Evolutionary conservation across 2,329 filamentous ascomycete genomes (phyloP).

Genomic region (Stagonosporopsis rhizophila): DNA sequence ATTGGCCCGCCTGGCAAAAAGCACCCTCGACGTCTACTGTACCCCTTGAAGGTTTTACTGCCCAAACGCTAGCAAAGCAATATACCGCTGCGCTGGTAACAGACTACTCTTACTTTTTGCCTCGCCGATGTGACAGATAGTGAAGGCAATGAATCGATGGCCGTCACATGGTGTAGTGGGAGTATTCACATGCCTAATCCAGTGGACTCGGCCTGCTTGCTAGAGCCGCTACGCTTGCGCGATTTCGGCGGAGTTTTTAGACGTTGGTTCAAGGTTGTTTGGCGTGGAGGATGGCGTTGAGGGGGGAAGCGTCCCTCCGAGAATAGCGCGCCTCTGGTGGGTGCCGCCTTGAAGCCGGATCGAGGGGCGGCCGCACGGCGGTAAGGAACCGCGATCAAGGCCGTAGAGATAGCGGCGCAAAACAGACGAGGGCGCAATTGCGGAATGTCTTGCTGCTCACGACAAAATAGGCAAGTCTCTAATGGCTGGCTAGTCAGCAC

Average conservation of each 20-base stretch:
- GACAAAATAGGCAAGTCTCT: conserved; percentile 3
- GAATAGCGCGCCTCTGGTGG: conserved; percentile 2
- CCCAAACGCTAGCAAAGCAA: conserved; percentile 13
- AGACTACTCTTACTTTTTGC: conserved; percentile 13
- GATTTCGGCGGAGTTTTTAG: conserved; percentile 4
- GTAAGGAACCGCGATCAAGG: conserved; percentile 4
- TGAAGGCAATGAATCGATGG: conserved; percentile 1
- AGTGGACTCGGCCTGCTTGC: conserved; percentile 5
- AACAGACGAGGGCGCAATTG: conserved; percentile 11
- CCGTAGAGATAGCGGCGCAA: conserved; percentile 7
- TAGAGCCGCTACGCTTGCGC: conserved; percentile 4
- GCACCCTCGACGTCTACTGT: conserved; percentile 3
- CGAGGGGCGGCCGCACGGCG: conserved; percentile 11
- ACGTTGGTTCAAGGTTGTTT: conserved; percentile 17
- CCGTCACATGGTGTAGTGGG: conserved; percentile 2
- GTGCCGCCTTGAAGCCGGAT: conserved; percentile 7
- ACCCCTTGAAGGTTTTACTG: conserved; percentile 11
- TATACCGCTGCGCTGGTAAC: conserved; percentile 17
- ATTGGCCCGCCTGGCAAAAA: conserved; percentile 29
- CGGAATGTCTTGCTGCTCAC: conserved; percentile 10
- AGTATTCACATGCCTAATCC: conserved; percentile 4
- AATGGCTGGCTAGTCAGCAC: background rate
- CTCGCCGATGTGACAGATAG: conserved; percentile 14
- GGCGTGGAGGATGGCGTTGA: conserved; percentile 7
- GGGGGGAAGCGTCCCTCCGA: conserved; percentile 9